Base-by-base conservation (phyloP, 2,329 filamentous ascomycete species). In the Penicillium sp. region DNA sequence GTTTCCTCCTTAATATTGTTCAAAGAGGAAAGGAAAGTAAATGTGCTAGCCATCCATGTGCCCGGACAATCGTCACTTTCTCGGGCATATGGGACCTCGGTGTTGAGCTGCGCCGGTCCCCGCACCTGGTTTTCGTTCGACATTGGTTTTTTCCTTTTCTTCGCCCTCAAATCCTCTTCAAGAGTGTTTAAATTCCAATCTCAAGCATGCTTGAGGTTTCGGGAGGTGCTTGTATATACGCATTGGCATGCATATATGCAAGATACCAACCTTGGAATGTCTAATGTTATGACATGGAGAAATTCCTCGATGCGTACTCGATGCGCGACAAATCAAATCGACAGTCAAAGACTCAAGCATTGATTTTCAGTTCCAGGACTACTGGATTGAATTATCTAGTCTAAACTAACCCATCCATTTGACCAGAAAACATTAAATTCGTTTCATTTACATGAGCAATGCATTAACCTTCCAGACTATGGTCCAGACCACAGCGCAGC, bases 371-470 rank as follows among this genome's bases (percentile, higher is more conserved):
- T 44, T 27, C 19, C 27, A 42, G 40, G 46, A 52, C 45, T 62
- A 55, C 50, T 51, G 54, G 39, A 47, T 49, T 27, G 40, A 5
- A 27, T 34, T 53, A 35, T 23, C n/a, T 34, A 43, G 18, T 18
- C 27, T 44, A 30, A 8, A 40, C 27, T 50, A 44, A 44, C 34
- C 3, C 49, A 43, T 7, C 19, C 8, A 29, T 7, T 32, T 44
- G n/a, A 43, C 34, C n/a, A 18, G 39, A 54, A 39, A 44, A 34
- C 39, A 50, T 54, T 34, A 55, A 53, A 59, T 64, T 66, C 58
- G 57, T 62, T 61, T 66, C 66, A 67, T 67, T 52, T 63, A 67
- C 64, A 67, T 65, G 59, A 59, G 55, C 45, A 62, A 62, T 60
- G 66, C 57, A 69, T 66, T 66, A 67, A 65, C 63, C 52, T 62